Evolutionary conservation across 1,284 basidiomycete genomes (phyloP).

Genomic region (Moesziomyces sp.): DNA sequence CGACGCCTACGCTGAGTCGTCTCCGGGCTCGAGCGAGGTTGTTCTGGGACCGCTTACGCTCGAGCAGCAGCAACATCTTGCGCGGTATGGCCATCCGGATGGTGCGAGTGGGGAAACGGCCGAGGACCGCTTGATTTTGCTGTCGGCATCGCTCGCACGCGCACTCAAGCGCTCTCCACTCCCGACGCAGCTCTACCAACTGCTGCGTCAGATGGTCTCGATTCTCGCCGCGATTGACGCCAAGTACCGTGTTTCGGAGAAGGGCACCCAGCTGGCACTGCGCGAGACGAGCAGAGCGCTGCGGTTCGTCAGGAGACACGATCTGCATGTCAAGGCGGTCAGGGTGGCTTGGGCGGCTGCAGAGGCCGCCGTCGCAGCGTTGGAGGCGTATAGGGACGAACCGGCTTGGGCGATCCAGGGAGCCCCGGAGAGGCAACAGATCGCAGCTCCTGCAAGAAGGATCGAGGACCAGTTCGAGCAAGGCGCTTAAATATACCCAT

Average conservation of each 20-base stretch:
- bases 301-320: conserved; percentile 41
- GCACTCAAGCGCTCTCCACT: conserved; percentile 50
- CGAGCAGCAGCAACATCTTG: conserved; percentile 22
- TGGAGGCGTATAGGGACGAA: conserved; percentile 55
- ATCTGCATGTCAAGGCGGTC: conserved; percentile 53
- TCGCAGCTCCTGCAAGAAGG: no score
- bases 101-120: conserved; percentile 5
- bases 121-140: conserved; percentile 48
- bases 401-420: conserved; percentile 21
- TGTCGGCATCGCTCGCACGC: conserved; percentile 45
- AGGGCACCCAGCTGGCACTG: conserved; percentile 47
- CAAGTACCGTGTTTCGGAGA: conserved; percentile 29
- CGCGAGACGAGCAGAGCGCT: conserved; percentile 39
- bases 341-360: conserved; percentile 41
- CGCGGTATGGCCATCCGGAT: conserved; percentile 7
- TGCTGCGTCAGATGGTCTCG: conserved; percentile 33
- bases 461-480: no score
- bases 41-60: conserved; percentile 6
- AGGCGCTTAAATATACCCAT: no score
- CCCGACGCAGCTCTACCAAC: conserved; percentile 38
- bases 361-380: conserved; percentile 49
- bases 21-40: neutral
- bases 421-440: no score
- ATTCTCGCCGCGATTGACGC: conserved; percentile 33
- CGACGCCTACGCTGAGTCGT: neutral